These are phyloP conservation scores for Coemansia furcata DNA, from an alignment of 192 early-diverging fungal genomes.

Conservation along the genomic window DNA sequence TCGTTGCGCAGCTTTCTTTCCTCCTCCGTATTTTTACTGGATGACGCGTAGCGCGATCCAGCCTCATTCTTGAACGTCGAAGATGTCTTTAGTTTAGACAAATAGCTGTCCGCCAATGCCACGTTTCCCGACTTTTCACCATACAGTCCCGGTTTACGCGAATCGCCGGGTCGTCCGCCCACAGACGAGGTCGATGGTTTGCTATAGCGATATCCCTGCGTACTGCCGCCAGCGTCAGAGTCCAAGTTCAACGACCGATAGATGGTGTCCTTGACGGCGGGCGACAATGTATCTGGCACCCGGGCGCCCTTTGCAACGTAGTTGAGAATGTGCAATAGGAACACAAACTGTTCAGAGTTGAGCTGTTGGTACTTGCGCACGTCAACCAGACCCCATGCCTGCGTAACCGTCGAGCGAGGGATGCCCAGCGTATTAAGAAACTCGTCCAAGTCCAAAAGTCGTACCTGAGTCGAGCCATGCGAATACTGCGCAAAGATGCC, in stretches of 20 bases:
- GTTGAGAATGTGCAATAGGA: constrained; percentile 45
- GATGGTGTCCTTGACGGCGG: constrained; percentile 45
- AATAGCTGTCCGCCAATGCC: constrained; percentile 52
- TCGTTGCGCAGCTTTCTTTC: constrained; percentile 37
- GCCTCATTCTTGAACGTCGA: constrained; percentile 50
- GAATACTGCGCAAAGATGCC: constrained; percentile 34
- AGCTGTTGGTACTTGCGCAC: constrained; percentile 54
- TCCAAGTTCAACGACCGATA: constrained; percentile 47
- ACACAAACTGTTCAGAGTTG: constrained; percentile 54
- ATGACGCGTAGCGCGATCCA: constrained; percentile 45
- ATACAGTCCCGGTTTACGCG: constrained; percentile 40
- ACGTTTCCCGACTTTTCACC: constrained; percentile 52
- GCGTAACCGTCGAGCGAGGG: constrained; percentile 27
- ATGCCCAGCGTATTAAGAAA: constrained; percentile 37
- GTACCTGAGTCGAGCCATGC: constrained; percentile 33
- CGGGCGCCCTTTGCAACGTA: constrained; percentile 20
- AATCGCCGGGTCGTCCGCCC: not conserved
- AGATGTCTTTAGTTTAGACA: constrained; percentile 49
- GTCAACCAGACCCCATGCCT: constrained; percentile 52
- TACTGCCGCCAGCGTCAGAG: constrained; percentile 1
- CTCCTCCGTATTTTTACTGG: constrained; percentile 46
- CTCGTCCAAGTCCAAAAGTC: constrained; percentile 47
- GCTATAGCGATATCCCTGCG: constrained; percentile 25
- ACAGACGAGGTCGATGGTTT: constrained; percentile 8
- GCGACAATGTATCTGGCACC: constrained; percentile 38